Conservation (phyloP, 202 grass and related monocot genomes). For the Hordeum pubiflorum region DNA sequence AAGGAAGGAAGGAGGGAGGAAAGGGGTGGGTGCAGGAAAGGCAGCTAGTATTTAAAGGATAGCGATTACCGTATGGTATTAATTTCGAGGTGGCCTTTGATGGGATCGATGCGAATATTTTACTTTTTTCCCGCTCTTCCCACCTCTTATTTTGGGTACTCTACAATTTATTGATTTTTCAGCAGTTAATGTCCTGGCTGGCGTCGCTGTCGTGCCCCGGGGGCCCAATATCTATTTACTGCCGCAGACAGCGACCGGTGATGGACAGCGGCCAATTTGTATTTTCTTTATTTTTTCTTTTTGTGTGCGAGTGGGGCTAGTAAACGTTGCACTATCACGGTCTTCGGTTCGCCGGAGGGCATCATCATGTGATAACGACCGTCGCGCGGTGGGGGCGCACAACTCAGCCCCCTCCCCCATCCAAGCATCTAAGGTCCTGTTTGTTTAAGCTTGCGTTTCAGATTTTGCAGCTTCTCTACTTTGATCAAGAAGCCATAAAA, state of each 20-base stretch:
- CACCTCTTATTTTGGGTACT: background rate
- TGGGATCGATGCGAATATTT: background rate
- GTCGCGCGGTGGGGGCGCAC: slow-evolving; percentile 3
- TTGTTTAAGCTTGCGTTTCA: too few species aligned
- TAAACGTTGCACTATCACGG: slow-evolving; percentile 31
- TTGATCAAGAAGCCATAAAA: too few species aligned
- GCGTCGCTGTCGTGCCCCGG: background rate
- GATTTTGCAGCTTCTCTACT: too few species aligned
- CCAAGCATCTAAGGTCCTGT: background rate
- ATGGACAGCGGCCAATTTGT: slow-evolving; percentile 14
- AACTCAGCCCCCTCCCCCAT: background rate
- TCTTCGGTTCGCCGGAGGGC: background rate
- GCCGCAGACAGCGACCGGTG: slow-evolving; percentile 27
- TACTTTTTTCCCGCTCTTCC: slow-evolving; percentile 24
- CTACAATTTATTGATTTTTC: background rate
- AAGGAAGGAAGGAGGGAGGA: background rate
- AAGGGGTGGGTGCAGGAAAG: background rate
- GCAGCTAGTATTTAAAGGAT: background rate
- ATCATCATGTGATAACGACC: slow-evolving; percentile 30
- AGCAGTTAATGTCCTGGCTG: slow-evolving; percentile 1
- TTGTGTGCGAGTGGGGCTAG: background rate
- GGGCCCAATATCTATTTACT: slow-evolving; percentile 25
- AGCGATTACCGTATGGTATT: background rate
- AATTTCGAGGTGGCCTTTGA: background rate
- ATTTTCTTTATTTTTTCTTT: background rate